Base-by-base conservation (phyloP, 345 rosid species). In the Raphanus raphanistrum region DNA sequence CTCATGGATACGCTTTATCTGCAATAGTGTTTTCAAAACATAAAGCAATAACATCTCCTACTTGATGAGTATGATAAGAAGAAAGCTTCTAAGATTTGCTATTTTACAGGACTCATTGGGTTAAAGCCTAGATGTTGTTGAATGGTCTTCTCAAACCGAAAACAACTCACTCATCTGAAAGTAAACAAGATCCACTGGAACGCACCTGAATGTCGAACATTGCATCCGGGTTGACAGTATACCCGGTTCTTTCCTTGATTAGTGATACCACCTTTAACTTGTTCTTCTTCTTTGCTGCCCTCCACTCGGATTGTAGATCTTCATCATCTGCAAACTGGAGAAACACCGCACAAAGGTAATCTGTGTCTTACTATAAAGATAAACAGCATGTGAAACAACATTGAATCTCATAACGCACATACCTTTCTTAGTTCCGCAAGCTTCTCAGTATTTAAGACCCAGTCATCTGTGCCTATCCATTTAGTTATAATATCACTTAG, bases 171-270 rank as follows among this genome's bases (percentile, higher is more conserved):
- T 13, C 15, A n/a, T 25, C 26, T 32, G 45, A 54, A 41, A 8
- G 70, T 52, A 27, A 45, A 55, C 8, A 72, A 66, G 74, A 71
- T 45, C 70, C 52, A 50, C 26, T 68, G 25, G 38, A 80, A 73
- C 50, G 67, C 65, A 88, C 97, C 92, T 91, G 97, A 83, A 87
- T 91, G 80, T 91, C 97, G 41, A 91, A 91, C 97, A 91, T 88
- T 31, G 97, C 90, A 80, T 91, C 94, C 2, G 92, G 88, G 72
- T 85, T 88, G 27, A 91, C 90, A 28, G 85, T 66, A 76, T 91
- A 89, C 60, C 97, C 97, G 0, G 97, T 91, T 81, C 70, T 91
- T 62, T 89, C 92, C 79, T 87, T 89, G 63, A 89, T 36, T 27
- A 91, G 77, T 54, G 89, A 81, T 21, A 80, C 92, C 79, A 84